A percentile compares a stretch with the other conserved stretches of the same genome.
These are phyloP conservation scores for Triticum urartu DNA, from an alignment of 176 grass and related monocot genomes.

Conservation along the genomic window DNA sequence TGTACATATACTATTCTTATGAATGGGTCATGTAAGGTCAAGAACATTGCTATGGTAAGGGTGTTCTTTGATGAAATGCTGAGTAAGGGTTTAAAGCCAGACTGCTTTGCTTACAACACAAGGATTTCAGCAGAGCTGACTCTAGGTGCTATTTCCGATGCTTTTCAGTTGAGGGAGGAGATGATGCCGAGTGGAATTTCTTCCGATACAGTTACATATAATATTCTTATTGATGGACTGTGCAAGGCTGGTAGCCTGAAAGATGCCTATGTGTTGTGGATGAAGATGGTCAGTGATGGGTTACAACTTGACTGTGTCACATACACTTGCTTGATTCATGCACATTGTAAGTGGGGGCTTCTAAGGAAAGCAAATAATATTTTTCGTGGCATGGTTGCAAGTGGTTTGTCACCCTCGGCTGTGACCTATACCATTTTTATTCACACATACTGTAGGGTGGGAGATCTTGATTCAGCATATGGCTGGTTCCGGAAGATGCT, in stretches of 20 bases:
- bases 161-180: slow-evolving; percentile 61
- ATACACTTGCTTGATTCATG: slow-evolving; percentile 87
- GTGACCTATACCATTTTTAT: slow-evolving; percentile 78
- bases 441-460: slow-evolving; percentile 54
- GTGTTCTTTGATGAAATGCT: slow-evolving; percentile 81
- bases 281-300: slow-evolving; percentile 69
- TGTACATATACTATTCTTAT: slow-evolving; percentile 85
- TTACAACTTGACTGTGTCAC: slow-evolving; percentile 69
- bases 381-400: slow-evolving; percentile 48
- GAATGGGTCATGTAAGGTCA: slow-evolving; percentile 63
- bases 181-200: slow-evolving; percentile 54
- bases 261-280: slow-evolving; percentile 52
- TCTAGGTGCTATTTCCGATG: slow-evolving; percentile 39
- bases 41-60: slow-evolving; percentile 60
- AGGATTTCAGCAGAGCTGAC: slow-evolving; percentile 58
- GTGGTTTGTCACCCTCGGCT: slow-evolving; percentile 53
- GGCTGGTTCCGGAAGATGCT: slow-evolving; percentile 53
- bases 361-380: slow-evolving; percentile 55
- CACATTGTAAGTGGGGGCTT: slow-evolving; percentile 51
- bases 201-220: slow-evolving; percentile 61
- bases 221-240: slow-evolving; percentile 74
- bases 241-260: slow-evolving; percentile 70
- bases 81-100: slow-evolving; percentile 57
- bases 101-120: slow-evolving; percentile 72
- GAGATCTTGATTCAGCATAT: slow-evolving; percentile 59